Evolutionary conservation across 805 yeast genomes (phyloP).

Genomic region (Lipomyces spencermartinsiae): DNA sequence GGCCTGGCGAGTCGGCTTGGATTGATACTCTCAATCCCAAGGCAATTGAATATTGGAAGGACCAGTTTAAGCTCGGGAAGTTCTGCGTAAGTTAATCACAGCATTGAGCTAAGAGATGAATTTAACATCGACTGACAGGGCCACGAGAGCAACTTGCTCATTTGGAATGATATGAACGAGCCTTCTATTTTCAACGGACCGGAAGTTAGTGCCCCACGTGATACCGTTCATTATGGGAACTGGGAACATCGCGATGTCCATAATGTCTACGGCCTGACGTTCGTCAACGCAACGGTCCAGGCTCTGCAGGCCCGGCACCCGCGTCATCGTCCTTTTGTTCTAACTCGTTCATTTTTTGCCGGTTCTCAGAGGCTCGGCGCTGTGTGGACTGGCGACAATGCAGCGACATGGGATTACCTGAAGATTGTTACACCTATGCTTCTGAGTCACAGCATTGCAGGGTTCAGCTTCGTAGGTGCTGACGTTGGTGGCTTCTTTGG

Average conservation of each 20-base stretch:
- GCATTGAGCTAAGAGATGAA: not conserved
- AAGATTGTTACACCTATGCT: constrained; percentile 85
- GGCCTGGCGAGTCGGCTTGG: constrained; percentile 98
- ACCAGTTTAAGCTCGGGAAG: constrained; percentile 56
- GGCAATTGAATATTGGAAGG: constrained; percentile 66
- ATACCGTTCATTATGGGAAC: constrained; percentile 74
- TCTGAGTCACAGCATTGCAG: constrained; percentile 77
- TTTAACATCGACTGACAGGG: constrained; percentile 20
- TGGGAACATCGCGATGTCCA: constrained; percentile 94
- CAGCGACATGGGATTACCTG: constrained; percentile 89
- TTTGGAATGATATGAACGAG: constrained; percentile 99
- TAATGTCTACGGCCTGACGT: constrained; percentile 79
- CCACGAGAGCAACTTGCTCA: constrained; percentile 65
- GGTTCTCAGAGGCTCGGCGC: constrained; percentile 94
- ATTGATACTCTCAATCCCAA: constrained; percentile 78
- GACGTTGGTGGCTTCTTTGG: constrained; percentile 98
- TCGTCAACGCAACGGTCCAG: constrained; percentile 78
- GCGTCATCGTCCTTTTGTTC: constrained; percentile 73
- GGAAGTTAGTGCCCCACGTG: constrained; percentile 88
- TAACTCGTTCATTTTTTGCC: constrained; percentile 85
- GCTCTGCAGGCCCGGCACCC: constrained; percentile 62
- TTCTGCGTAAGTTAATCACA: constrained; percentile 36
- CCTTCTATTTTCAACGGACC: constrained; percentile 96
- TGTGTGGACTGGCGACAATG: constrained; percentile 98
- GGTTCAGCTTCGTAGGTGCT: constrained; percentile 93